Base-by-base conservation (phyloP, 2,329 filamentous ascomycete genomes). In the Aspergillus aculeatinus region DNA sequence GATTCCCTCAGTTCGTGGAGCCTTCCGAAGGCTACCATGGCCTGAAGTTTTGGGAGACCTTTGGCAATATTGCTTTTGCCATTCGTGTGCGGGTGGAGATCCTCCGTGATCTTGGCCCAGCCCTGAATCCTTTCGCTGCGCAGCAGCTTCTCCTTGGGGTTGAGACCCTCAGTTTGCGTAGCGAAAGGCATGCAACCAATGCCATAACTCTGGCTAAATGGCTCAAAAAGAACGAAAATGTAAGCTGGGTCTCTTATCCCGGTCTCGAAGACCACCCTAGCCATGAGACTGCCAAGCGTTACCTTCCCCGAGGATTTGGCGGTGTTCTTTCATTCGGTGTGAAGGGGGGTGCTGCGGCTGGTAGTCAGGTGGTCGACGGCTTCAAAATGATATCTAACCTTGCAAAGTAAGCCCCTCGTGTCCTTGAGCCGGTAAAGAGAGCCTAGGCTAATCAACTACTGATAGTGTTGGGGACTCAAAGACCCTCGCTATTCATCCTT, bases 351-450 rank as follows among this genome's bases (percentile, higher is more conserved):
- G 91, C 86, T 62, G 82, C 80, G n/a, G 92, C 90, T 16, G 94
- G 95, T 62, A 90, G 87, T 74, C 87, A 92, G 77, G 87, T 98
- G 33, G 95, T 98, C 55, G 95, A 99, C 77, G 87, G 87, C 68
- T 96, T 99, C 82, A 95, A 96, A 84, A 80, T 99, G 67, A 92
- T 98, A 70, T 96, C 92, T 19, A 97, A 98, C 79, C 81, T 98
- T 67, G 95, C 95, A 60, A 99, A 99, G 82, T 84, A 76, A 66
- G 75, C 69, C 44, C 55, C 10, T 23, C 4, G 19, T 31, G n/a
- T 29, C 35, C 14, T 25, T 25, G 27, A 9, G n/a, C 31, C 42
- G 14, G 49, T 19, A 29, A 51, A 21, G n/a, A 27, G n/a, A 12
- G 23, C 31, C 9, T 4, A 5, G 51, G 25, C 48, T 48, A 59